Evolutionary conservation across 1,284 basidiomycete genomes (phyloP).

Genomic region (Ceratobasidium sp.): DNA sequence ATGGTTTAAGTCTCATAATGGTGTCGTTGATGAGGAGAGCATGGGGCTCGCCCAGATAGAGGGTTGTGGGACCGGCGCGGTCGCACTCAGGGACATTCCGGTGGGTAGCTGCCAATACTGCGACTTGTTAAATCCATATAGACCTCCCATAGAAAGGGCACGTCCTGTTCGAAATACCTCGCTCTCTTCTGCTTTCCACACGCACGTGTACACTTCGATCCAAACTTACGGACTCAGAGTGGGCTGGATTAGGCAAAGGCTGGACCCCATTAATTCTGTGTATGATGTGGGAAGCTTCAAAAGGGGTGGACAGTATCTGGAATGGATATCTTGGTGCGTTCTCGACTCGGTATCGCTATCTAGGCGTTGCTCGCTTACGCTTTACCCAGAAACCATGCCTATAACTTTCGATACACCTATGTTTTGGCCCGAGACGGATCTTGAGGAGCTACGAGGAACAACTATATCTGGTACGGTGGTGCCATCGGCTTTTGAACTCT

Average conservation of each 20-base stretch:
- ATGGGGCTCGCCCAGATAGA: slow-evolving; percentile 18
- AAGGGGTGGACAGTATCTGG: slow-evolving; percentile 68
- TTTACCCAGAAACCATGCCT: slow-evolving; percentile 59
- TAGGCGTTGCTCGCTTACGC: neutral
- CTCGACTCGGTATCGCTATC: slow-evolving; percentile 7
- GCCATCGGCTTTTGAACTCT: slow-evolving; percentile 7
- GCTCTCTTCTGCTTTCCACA: slow-evolving; percentile 77
- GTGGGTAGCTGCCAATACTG: neutral
- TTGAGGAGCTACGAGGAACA: slow-evolving; percentile 82
- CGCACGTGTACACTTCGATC: slow-evolving; percentile 72
- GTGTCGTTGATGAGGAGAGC: slow-evolving; percentile 15
- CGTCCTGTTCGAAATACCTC: slow-evolving; percentile 84
- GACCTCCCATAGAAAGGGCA: slow-evolving; percentile 62
- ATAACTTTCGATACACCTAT: slow-evolving; percentile 86
- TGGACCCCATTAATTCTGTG: slow-evolving; percentile 91
- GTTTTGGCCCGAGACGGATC: slow-evolving; percentile 85
- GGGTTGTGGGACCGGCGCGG: slow-evolving; percentile 18
- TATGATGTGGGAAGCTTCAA: slow-evolving; percentile 92
- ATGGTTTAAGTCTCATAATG: slow-evolving; percentile 21
- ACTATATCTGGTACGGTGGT: slow-evolving; percentile 76
- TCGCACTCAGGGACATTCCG: slow-evolving; percentile 20
- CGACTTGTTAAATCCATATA: neutral
- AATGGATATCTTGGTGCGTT: slow-evolving; percentile 63
- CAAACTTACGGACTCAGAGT: slow-evolving; percentile 64
- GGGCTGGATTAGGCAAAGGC: slow-evolving; percentile 72